Percentiles rank a stretch among this genome's conserved stretches.
Evolutionary conservation across 148 eudicot genomes (phyloP).

Genomic region (Hydrangea macrophylla): DNA sequence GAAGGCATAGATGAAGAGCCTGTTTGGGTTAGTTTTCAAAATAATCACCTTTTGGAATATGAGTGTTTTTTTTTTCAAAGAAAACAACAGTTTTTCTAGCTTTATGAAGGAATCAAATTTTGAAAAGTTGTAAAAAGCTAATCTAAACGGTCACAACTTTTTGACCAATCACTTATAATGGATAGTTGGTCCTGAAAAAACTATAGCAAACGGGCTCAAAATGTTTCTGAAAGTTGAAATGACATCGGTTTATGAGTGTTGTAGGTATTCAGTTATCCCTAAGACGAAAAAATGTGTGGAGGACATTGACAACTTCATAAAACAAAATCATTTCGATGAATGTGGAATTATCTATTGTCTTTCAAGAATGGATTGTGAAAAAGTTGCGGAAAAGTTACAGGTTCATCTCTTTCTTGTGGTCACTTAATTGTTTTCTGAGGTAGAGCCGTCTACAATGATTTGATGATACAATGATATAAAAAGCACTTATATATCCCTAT

Average conservation of each 20-base stretch:
- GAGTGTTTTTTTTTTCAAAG: too few relatives aligned
- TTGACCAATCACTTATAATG: too few relatives aligned
- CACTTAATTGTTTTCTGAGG: not conserved
- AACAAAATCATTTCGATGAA: conserved; percentile 74
- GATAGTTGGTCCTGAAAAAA: too few relatives aligned
- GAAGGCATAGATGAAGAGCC: too few relatives aligned
- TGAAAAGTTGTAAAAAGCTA: too few relatives aligned
- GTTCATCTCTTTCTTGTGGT: conserved; percentile 32
- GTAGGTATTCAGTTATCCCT: conserved; percentile 86
- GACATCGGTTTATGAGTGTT: conserved; percentile 17
- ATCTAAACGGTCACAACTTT: too few relatives aligned
- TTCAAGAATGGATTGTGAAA: conserved; percentile 96
- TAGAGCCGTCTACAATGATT: not conserved
- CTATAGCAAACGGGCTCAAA: too few relatives aligned
- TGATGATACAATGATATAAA: not conserved
- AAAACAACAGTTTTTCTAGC: too few relatives aligned
- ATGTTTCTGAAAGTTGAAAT: conserved; percentile 3
- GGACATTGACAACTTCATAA: conserved; percentile 79
- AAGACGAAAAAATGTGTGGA: conserved; percentile 94
- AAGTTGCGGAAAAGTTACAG: conserved; percentile 90
- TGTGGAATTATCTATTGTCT: conserved; percentile 97
- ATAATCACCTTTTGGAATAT: too few relatives aligned
- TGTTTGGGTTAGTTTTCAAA: too few relatives aligned
- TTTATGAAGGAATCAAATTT: too few relatives aligned
- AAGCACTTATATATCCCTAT: not conserved